Evolutionary conservation across 2,329 filamentous ascomycete species (phyloP), one percentile per base, ranked within the genome.

Genomic region (Bretziella fagacearum): DNA sequence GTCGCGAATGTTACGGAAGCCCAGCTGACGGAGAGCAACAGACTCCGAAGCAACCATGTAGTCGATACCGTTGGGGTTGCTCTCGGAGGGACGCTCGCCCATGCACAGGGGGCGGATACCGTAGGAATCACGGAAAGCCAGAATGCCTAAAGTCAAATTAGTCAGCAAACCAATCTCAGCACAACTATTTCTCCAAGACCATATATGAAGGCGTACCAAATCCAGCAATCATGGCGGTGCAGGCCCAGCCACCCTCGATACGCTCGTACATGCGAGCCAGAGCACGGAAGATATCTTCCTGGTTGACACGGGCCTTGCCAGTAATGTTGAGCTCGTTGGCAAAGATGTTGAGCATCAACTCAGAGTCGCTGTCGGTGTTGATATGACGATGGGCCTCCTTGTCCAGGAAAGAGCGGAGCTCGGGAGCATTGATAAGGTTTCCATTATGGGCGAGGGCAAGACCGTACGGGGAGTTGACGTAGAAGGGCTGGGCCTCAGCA

Each of bases 11-110:
- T 85, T 69, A 27, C 62, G 68, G 65, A 91, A 93, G 13, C 84
- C 84, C 41, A 89, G 77, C 60, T 93, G 84, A 39, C 73, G 73
- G 40, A 94, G 66, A 6, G 85, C 86, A 43, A 94, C 78, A 6
- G 81, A 89, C 62, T 94, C 86, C 0, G 85, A 93, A 1, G 85
- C 84, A 67, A 94, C 75, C 73, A 94, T 85, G 65, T 93, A 94
- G 62, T 94, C 86, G 51, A 64, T 79, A 4, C 76, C 77, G 3
- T 73, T 67, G 29, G 73, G 69, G 32, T 76, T 50, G 0, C 70
- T 80, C 11, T 67, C 62, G 1, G 82, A 85, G 1, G 75, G 71
- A 46, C 85, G 74, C 42, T 77, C 82, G 35, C 86, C 86, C 7
- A 93, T 65, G 40, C 83, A 74, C 53, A 94, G 73, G 2, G 86